A percentile compares a stretch with the other conserved stretches of the same genome.
Conservation (phyloP, 2,329 filamentous ascomycete genomes). For the Basipetospora chlamydospora region DNA sequence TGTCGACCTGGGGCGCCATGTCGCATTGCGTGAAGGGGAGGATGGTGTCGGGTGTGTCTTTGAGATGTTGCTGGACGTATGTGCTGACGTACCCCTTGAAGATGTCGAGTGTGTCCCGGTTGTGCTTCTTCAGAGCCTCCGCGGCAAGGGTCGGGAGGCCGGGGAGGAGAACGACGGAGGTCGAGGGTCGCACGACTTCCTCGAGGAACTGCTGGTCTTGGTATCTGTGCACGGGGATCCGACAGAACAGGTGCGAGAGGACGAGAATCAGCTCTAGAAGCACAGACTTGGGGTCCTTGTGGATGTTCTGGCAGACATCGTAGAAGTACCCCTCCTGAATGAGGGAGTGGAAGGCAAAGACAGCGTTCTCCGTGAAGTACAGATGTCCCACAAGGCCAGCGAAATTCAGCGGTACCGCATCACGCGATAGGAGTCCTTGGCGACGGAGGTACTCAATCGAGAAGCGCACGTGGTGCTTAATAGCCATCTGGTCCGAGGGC, state of each 20-base stretch:
- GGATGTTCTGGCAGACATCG: constrained; percentile 42
- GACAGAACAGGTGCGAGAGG: constrained; percentile 56
- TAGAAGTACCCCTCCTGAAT: constrained; percentile 57
- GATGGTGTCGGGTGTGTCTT: constrained; percentile 29
- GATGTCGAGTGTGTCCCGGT: constrained; percentile 47
- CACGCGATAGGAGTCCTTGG: constrained; percentile 46
- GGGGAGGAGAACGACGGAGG: constrained; percentile 53
- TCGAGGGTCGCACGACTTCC: constrained; percentile 36
- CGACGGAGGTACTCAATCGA: constrained; percentile 66
- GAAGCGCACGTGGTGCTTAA: constrained; percentile 64
- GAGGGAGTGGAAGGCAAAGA: constrained; percentile 64
- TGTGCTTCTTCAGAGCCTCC: constrained; percentile 44
- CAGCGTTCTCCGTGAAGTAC: constrained; percentile 62
- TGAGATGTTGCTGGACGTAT: constrained; percentile 50
- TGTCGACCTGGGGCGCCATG: constrained; percentile 19
- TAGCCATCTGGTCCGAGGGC: constrained; percentile 49
- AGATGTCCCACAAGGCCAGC: constrained; percentile 55
- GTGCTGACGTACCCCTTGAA: constrained; percentile 57
- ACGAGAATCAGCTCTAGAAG: constrained; percentile 51
- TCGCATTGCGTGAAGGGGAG: constrained; percentile 44
- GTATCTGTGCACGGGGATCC: constrained; percentile 27
- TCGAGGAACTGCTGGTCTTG: constrained; percentile 22
- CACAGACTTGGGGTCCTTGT: constrained; percentile 31
- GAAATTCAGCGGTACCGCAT: constrained; percentile 56
- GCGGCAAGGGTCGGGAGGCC: constrained; percentile 42